Percentiles rank a stretch among this genome's conserved stretches.
phyloP scores from a whole-genome alignment of 2,329 filamentous ascomycete genomes.

The Hirsutella rhossiliensis region DNA sequence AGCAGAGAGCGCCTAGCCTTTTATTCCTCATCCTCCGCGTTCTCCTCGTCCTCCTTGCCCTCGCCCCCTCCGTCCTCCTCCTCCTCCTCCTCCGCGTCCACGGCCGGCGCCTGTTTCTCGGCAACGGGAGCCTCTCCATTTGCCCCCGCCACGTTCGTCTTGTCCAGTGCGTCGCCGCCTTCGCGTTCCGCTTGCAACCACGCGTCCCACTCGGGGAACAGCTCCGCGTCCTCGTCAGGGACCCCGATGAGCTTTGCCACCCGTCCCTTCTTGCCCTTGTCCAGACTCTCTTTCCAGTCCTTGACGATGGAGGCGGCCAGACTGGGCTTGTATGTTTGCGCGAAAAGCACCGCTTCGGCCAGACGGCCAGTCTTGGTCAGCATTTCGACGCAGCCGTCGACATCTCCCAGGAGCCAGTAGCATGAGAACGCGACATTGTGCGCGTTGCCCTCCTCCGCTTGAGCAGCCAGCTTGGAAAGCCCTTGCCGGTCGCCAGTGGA shows the following conservation, averaged over 20 bases:
- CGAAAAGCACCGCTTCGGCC: constrained; percentile 81
- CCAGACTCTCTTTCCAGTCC: constrained; percentile 73
- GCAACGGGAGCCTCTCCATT: constrained; percentile 7
- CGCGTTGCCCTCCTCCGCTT: constrained; percentile 64
- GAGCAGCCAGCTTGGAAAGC: constrained; percentile 56
- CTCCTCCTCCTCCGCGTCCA: constrained; percentile 11
- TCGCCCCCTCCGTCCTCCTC: constrained; percentile 13
- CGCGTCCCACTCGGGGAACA: constrained; percentile 96
- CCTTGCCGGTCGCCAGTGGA: constrained; percentile 72
- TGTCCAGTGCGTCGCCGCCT: not conserved
- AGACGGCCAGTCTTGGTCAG: constrained; percentile 66
- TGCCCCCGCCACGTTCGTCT: constrained; percentile 9
- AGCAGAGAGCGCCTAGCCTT: not conserved
- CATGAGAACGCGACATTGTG: constrained; percentile 92
- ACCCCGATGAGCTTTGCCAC: constrained; percentile 74
- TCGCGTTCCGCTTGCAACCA: constrained; percentile 61
- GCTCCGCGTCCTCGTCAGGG: constrained; percentile 69
- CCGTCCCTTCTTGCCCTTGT: constrained; percentile 75
- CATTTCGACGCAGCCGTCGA: constrained; percentile 69
- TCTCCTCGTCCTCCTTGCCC: constrained; percentile 11
- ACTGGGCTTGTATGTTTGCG: constrained; percentile 91
- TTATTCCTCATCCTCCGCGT: constrained; percentile 2
- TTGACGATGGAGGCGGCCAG: constrained; percentile 53
- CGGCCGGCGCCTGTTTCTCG: constrained; percentile 9
- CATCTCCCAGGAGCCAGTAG: constrained; percentile 75